phyloP scores from a whole-genome alignment of 345 rosid genomes.

The Adansonia digitata region DNA sequence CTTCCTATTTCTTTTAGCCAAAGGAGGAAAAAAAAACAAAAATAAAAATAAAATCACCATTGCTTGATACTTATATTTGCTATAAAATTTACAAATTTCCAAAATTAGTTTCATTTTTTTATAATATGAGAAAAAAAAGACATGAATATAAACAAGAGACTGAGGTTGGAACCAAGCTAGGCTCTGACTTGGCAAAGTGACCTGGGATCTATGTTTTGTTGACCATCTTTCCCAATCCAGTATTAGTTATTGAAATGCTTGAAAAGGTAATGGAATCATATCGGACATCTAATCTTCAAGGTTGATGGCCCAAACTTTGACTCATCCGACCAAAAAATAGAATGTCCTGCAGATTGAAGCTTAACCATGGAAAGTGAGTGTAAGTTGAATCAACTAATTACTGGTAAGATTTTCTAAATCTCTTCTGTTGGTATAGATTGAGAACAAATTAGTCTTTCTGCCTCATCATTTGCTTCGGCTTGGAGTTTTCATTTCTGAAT shows the following conservation, averaged over 20 bases:
- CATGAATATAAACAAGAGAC: not conserved
- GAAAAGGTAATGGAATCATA: not conserved
- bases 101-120: not conserved
- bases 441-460: conserved; percentile 76
- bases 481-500: conserved; percentile 78
- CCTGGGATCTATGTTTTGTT: not conserved
- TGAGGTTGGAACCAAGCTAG: not conserved
- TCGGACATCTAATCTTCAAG: not conserved
- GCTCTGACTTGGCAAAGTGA: not conserved
- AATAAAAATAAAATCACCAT: not conserved
- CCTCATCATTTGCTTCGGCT: conserved; percentile 95
- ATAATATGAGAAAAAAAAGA: not conserved
- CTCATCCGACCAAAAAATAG: not conserved
- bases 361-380: too few species aligned
- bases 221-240: not conserved
- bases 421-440: conserved; percentile 26
- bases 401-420: not conserved
- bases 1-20: not conserved
- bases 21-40: not conserved
- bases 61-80: too few species aligned
- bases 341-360: not conserved
- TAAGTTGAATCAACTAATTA: not conserved
- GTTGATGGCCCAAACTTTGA: not conserved
- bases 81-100: not conserved
- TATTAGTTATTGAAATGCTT: not conserved